These are phyloP conservation scores for Penicillium sumatraense DNA, from an alignment of 2,329 filamentous ascomycete genomes.

Conservation along the genomic window DNA sequence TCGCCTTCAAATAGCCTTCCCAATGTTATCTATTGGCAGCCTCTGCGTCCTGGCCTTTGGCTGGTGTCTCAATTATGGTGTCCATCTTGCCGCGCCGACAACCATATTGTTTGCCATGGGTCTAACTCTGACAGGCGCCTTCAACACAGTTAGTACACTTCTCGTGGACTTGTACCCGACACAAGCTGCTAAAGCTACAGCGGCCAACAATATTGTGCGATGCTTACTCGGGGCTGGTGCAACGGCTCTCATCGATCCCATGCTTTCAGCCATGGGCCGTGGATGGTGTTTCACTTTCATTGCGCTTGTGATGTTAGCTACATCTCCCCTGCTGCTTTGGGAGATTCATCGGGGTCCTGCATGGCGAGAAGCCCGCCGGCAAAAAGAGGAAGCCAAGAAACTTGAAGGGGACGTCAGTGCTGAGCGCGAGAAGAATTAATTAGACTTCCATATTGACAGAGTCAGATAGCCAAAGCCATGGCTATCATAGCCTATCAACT, in stretches of 20 bases:
- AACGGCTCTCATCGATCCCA: slow-evolving; percentile 48
- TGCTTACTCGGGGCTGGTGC: slow-evolving; percentile 51
- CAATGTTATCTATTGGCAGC: slow-evolving; percentile 38
- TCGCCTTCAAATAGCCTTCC: slow-evolving; percentile 46
- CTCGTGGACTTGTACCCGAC: slow-evolving; percentile 51
- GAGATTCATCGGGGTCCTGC: slow-evolving; percentile 45
- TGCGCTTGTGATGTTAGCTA: slow-evolving; percentile 42
- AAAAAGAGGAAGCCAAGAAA: slow-evolving; percentile 30
- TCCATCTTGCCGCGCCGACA: slow-evolving; percentile 41
- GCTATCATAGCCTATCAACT: not conserved
- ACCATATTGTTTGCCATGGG: slow-evolving; percentile 47
- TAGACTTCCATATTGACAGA: not conserved
- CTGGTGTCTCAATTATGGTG: slow-evolving; percentile 43
- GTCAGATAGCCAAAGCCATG: not conserved
- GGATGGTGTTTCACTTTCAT: slow-evolving; percentile 47
- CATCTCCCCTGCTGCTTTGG: slow-evolving; percentile 47
- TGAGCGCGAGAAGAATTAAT: slow-evolving; percentile 1
- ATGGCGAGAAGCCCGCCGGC: slow-evolving; percentile 49
- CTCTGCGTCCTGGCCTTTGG: slow-evolving; percentile 45
- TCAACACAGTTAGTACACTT: slow-evolving; percentile 52
- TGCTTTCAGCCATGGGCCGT: slow-evolving; percentile 39
- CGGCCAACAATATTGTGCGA: slow-evolving; percentile 49
- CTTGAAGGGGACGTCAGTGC: not conserved
- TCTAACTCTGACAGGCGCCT: slow-evolving; percentile 45
- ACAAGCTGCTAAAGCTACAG: slow-evolving; percentile 47